These are phyloP conservation scores for Carex cristatella DNA, from an alignment of 176 grass and related monocot genomes.

Conservation along the genomic window DNA sequence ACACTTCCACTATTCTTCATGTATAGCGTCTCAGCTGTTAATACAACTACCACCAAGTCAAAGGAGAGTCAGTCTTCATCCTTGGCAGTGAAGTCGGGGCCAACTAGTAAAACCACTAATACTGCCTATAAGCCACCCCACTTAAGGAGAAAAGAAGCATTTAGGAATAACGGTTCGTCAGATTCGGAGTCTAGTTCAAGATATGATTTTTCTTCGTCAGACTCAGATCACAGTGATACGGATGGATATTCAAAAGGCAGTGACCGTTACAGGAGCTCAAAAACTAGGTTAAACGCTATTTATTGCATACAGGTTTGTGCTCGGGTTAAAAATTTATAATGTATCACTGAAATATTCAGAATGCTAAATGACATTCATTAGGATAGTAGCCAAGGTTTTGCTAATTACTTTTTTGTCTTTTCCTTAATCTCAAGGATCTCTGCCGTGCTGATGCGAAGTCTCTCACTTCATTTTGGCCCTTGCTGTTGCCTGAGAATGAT, in stretches of 20 bases:
- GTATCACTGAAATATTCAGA: neutral
- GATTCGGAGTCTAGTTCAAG: conserved; percentile 54
- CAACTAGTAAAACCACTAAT: conserved; percentile 14
- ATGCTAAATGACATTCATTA: neutral
- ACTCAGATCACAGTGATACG: conserved; percentile 90
- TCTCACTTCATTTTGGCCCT: conserved; percentile 78
- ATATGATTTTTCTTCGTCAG: conserved; percentile 79
- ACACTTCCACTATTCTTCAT: conserved; percentile 73
- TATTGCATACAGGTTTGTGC: conserved; percentile 72
- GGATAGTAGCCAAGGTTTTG: neutral
- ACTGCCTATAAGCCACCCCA: conserved; percentile 81
- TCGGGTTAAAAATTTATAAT: neutral
- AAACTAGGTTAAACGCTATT: conserved; percentile 77
- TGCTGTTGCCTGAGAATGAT: conserved; percentile 87
- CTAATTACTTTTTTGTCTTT: conserved; percentile 13
- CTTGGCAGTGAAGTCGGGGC: conserved; percentile 22
- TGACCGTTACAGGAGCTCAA: conserved; percentile 75
- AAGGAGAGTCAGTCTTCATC: conserved; percentile 32
- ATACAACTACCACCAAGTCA: conserved; percentile 23
- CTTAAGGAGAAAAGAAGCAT: conserved; percentile 51
- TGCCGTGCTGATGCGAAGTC: conserved; percentile 80
- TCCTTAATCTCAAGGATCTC: conserved; percentile 53
- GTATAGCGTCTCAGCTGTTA: conserved; percentile 50
- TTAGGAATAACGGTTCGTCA: conserved; percentile 37
- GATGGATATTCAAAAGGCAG: conserved; percentile 58